Base-by-base conservation (phyloP, 192 early-diverging fungal species). In the Podila epigama region DNA sequence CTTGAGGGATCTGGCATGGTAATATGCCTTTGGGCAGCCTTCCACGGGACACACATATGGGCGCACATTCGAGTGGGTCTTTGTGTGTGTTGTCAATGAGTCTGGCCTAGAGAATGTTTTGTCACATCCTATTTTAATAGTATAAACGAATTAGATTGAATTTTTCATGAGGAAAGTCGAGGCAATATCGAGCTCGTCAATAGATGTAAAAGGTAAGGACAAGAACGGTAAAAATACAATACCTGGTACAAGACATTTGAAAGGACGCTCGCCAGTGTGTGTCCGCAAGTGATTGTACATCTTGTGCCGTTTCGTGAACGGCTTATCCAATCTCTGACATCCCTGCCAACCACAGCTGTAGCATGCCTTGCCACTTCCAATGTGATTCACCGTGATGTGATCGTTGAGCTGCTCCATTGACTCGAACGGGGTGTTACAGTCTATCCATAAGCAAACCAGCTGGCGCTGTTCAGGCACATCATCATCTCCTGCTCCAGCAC, bases 221-320 rank as follows among this genome's bases (percentile, higher is more conserved):
- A n/a, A 52, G 12, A 28, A 40, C 0, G 20, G 31, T 12, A 25
- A 58, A 2, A 58, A 58, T 20, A 0, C 10, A 20, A 11, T 68
- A 77, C 83, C 88, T 28, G 82, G 72, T 13, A 84, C 79, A 20
- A 83, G 80, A 60, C 91, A 92, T 52, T 78, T 82, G 83, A 86
- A 92, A 25, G 91, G 91, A 28, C 86, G 81, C 80, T 92, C 91
- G 33, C 91, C 91, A 7, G 91, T 92, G 61, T 92, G 91, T 1
- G 86, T 90, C 13, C 91, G 85, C 66, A 91, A 66, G 63, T 92
- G 91, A 51, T 90, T 91, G 39, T 84, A 87, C 68, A 92, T 81
- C 62, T 92, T 92, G 61, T 90, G 89, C 10, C 89, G 68, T 70
- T 90, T 88, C 18, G 87, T 79, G 71, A 92, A 92, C 22, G 91